phyloP scores from a whole-genome alignment of 768 basidiomycete species.

The Lactarius sp. region DNA sequence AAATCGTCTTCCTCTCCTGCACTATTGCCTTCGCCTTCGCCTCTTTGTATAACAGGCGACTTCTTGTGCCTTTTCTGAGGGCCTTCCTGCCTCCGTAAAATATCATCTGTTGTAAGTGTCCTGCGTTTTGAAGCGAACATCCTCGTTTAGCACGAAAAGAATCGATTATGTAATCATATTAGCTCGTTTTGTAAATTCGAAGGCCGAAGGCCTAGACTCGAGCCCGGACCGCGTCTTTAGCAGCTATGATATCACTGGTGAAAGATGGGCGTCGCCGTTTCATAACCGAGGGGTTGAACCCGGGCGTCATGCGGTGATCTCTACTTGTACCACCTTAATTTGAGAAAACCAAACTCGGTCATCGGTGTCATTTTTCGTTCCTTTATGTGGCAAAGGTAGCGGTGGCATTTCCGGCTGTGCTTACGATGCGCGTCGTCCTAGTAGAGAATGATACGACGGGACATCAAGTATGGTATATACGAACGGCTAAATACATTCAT shows the following conservation, averaged over 20 bases:
- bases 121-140: conserved; percentile 33
- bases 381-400: too few relatives aligned
- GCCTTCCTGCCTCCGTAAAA: conserved; percentile 35
- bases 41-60: conserved; percentile 26
- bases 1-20: conserved; percentile 12
- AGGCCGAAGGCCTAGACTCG: too few relatives aligned
- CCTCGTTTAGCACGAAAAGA: neutral
- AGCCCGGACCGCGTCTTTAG: too few relatives aligned
- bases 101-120: conserved; percentile 33
- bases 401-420: too few relatives aligned
- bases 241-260: too few relatives aligned
- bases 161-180: neutral
- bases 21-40: conserved; percentile 24
- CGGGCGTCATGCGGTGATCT: too few relatives aligned
- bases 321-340: too few relatives aligned
- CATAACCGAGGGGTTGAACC: too few relatives aligned
- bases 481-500: neutral
- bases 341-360: too few relatives aligned
- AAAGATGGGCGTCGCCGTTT: too few relatives aligned
- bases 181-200: too few relatives aligned
- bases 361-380: too few relatives aligned
- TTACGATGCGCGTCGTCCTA: neutral
- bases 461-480: neutral
- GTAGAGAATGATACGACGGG: neutral
- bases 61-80: conserved; percentile 23